Percentiles rank a stretch among this genome's conserved stretches.
Evolutionary conservation across 164 flowering plant genomes (phyloP).

Genomic region (Sedum album): DNA sequence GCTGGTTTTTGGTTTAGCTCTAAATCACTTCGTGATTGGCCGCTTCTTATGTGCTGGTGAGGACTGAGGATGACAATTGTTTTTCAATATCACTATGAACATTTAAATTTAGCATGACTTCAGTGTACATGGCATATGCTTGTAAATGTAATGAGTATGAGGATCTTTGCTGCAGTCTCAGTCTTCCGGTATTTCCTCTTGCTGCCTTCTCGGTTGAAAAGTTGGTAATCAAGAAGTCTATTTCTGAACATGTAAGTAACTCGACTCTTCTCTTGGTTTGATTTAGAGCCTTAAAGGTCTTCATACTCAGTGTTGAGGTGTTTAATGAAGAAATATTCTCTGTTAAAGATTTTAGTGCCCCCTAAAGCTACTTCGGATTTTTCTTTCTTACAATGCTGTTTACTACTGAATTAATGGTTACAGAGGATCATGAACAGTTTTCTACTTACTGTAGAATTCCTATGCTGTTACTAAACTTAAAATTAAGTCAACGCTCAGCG

Average conservation of each 20-base stretch:
- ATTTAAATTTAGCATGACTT: no score
- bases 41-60: conserved; percentile 93
- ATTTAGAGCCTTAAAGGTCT: neutral
- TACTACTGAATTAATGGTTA: neutral
- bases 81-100: no score
- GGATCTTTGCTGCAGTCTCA: conserved; percentile 40
- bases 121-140: neutral
- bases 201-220: conserved; percentile 74
- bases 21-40: conserved; percentile 85
- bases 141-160: neutral
- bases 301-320: neutral
- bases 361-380: neutral
- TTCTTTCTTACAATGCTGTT: neutral
- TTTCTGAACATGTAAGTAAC: conserved; percentile 59
- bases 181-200: conserved; percentile 62
- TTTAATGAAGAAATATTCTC: neutral
- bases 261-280: neutral
- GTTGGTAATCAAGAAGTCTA: conserved; percentile 44
- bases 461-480: neutral
- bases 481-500: no score
- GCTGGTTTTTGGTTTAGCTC: conserved; percentile 94
- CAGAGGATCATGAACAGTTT: neutral
- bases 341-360: neutral
- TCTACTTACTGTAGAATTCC: neutral
- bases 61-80: neutral